These are phyloP conservation scores for Rhodotorula graminis DNA, from an alignment of 768 basidiomycete species.

Conservation along the genomic window DNA sequence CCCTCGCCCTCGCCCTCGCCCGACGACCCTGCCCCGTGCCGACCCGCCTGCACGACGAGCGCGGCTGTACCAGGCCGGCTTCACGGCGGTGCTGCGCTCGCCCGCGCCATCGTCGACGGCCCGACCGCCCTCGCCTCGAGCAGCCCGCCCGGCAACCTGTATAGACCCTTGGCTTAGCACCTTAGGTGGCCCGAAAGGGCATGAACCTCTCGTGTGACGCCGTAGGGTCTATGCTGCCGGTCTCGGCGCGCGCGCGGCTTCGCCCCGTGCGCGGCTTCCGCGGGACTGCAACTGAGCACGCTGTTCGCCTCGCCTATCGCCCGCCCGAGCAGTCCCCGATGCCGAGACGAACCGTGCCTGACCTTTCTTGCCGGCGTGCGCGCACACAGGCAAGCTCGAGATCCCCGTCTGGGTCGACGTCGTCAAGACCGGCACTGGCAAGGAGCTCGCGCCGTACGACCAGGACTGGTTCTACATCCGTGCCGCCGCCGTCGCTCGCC, in stretches of 20 bases:
- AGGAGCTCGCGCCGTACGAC: conserved; percentile 98
- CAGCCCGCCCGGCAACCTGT: neutral
- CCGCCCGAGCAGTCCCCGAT: too few species aligned
- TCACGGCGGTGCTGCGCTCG: neutral
- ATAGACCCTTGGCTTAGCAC: conserved; percentile 23
- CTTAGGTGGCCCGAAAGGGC: conserved; percentile 42
- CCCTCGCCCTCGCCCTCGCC: too few species aligned
- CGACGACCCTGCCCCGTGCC: too few species aligned
- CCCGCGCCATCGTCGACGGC: neutral
- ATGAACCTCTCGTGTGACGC: conserved; percentile 4
- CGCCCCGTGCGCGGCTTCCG: neutral
- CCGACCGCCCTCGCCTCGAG: neutral
- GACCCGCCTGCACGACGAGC: too few species aligned
- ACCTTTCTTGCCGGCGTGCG: neutral
- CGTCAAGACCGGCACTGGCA: conserved; percentile 95
- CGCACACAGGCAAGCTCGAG: conserved; percentile 80
- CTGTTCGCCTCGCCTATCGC: neutral
- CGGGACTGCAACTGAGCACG: neutral
- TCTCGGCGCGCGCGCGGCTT: neutral
- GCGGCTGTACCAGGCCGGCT: neutral
- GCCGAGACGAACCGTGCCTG: neutral
- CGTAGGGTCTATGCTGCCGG: neutral
- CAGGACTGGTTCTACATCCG: conserved; percentile 99
- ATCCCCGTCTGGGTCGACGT: conserved; percentile 97
- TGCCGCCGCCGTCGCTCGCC: conserved; percentile 69